Percentiles rank a stretch among this genome's conserved stretches.
These are phyloP conservation scores for Lodderomyces parapsilosis DNA, from an alignment of 1,139 yeast genomes.

Conservation along the genomic window DNA sequence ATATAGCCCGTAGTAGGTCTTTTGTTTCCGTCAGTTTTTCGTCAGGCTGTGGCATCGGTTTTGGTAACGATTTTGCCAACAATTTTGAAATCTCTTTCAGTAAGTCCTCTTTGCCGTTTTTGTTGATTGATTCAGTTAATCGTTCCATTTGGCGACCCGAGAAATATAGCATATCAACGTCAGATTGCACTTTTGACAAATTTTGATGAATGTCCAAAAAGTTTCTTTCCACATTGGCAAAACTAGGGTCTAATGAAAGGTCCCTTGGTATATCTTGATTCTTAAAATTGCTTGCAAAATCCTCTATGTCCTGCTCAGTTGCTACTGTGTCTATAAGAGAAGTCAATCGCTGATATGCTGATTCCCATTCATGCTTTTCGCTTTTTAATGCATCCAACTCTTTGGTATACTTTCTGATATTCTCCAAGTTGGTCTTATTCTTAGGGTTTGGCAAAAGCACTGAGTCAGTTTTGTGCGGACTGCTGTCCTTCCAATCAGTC, in stretches of 20 bases:
- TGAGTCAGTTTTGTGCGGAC: slow-evolving; percentile 16
- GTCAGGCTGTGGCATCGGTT: slow-evolving; percentile 13
- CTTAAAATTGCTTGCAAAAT: not conserved
- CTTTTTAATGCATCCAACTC: slow-evolving; percentile 42
- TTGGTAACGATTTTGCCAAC: not conserved
- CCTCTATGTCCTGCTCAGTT: not conserved
- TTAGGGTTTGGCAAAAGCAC: slow-evolving; percentile 54
- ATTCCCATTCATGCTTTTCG: slow-evolving; percentile 53
- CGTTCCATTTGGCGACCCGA: slow-evolving; percentile 21
- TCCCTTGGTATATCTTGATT: not conserved
- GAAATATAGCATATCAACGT: slow-evolving; percentile 24
- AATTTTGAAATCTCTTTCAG: not conserved
- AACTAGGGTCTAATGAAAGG: not conserved
- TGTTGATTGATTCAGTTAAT: not conserved
- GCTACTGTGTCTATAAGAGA: not conserved
- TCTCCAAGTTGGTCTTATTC: slow-evolving; percentile 49
- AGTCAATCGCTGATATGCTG: slow-evolving; percentile 19
- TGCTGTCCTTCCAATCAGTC: slow-evolving; percentile 65
- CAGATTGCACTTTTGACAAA: slow-evolving; percentile 17
- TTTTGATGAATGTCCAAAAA: slow-evolving; percentile 16
- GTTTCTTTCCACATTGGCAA: slow-evolving; percentile 7
- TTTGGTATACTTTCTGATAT: slow-evolving; percentile 43
- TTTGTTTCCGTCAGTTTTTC: slow-evolving; percentile 16
- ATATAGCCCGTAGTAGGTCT: slow-evolving; percentile 22
- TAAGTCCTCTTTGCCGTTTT: not conserved